Evolutionary conservation across 2,329 filamentous ascomycete genomes (phyloP), one percentile per base, ranked within the genome.

Genomic region (Huntiella abstrusa): DNA sequence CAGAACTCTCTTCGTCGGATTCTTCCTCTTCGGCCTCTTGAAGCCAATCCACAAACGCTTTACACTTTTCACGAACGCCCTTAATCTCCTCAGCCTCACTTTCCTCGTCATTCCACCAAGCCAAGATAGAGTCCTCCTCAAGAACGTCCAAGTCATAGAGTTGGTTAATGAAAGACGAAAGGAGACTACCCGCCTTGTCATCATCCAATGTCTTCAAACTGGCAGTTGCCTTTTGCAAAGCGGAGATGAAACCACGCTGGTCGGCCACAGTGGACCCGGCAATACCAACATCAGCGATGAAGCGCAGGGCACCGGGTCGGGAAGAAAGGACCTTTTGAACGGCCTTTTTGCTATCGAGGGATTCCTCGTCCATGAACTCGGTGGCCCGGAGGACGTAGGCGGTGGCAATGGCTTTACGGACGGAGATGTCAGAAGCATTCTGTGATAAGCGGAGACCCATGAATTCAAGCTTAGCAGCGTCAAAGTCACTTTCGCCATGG

Each of bases 371-470:
- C 51, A 68, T 58, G 17, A 94, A 70, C 58, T 86, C 80, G 4
- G 77, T 71, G 40, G 87, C 80, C 48, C 82, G 80, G 55, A 83
- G 84, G 55, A 84, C 81, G 58, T 96, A 88, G 1, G 87, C 83
- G 2, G 80, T 75, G 2, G 84, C 84, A 17, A 96, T 79, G 12
- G 91, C 86, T 33, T 80, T 79, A 39, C 88, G 83, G 56, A 96
- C 83, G 60, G 91, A 82, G 53, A 80, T 73, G 56, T 94, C 88
- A 1, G 85, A 87, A 2, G 91, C 91, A 56, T 96, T 85, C 55
- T 83, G 84, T 46, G 80, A 81, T 60, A 98, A 83, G 8, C 88
- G 80, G n/a, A 96, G 69, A 41, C 85, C 83, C 67, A 87, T 93
- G 52, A 98, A 82, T 59, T 98, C 91, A 33, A 96, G 73, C 59